Conservation (phyloP, 2,329 filamentous ascomycete species). For the Cytospora leucostoma region DNA sequence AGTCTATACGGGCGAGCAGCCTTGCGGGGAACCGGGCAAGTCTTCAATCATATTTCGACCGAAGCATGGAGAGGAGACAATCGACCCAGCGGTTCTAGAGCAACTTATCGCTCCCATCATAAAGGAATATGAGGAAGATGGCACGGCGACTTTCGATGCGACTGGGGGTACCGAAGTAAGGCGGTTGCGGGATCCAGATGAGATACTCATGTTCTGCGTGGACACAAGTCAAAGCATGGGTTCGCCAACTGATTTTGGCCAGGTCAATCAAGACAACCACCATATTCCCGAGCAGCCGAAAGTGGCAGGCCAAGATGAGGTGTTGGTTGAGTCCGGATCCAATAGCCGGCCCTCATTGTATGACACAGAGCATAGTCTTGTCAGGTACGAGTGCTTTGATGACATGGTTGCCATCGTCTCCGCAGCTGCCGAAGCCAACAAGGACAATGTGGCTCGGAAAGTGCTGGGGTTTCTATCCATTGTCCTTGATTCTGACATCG, state of each 20-base stretch:
- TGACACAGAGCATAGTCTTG: background rate
- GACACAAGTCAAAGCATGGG: constrained; percentile 12
- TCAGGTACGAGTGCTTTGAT: background rate
- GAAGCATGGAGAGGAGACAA: constrained; percentile 15
- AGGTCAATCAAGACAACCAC: background rate
- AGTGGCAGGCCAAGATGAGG: background rate
- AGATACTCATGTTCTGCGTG: constrained; percentile 13
- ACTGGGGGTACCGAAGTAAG: constrained; percentile 4
- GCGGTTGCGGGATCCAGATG: constrained; percentile 10
- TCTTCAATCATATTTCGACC: constrained; percentile 16
- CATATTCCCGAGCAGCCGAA: too few species aligned
- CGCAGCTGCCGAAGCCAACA: background rate
- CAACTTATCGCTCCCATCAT: constrained; percentile 14
- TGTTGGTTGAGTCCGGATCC: background rate
- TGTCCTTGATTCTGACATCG: constrained; percentile 2
- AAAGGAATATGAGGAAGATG: constrained; percentile 1
- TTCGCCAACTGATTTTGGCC: background rate
- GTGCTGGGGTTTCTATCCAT: background rate
- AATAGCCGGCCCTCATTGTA: background rate
- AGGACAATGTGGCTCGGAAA: background rate
- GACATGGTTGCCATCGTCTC: constrained; percentile 7
- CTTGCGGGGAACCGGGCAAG: background rate
- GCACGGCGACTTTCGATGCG: constrained; percentile 6
- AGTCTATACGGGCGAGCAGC: constrained; percentile 19
- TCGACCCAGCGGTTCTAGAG: constrained; percentile 11